A percentile compares a stretch with the other conserved stretches of the same genome.
These are phyloP conservation scores for Rhynchospora pubera DNA, from an alignment of 176 grass and related monocot species.

Conservation along the genomic window DNA sequence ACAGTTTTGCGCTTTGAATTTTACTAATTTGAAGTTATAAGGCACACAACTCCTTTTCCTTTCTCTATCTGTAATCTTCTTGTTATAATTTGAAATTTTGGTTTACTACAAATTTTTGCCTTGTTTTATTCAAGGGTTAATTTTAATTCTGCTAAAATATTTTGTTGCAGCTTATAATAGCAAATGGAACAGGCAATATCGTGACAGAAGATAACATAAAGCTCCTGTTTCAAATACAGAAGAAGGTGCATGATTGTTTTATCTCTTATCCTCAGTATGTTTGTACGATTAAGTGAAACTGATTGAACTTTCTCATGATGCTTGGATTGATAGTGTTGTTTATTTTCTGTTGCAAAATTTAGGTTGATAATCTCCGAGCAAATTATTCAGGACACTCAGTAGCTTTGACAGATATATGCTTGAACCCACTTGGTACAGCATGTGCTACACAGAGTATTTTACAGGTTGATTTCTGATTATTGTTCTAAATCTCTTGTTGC, in stretches of 20 bases:
- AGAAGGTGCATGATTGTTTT: conserved; percentile 53
- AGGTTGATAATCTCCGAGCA: conserved; percentile 77
- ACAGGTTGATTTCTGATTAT: conserved; percentile 53
- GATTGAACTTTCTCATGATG: not conserved
- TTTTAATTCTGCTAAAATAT: conserved; percentile 2
- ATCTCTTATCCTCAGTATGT: not conserved
- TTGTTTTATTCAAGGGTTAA: not conserved
- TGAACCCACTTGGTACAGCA: conserved; percentile 77
- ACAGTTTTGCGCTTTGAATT: not conserved
- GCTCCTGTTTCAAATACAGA: conserved; percentile 87
- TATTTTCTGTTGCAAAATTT: conserved; percentile 20
- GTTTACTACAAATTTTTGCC: not conserved
- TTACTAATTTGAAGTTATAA: conserved; percentile 11
- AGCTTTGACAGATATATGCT: conserved; percentile 75
- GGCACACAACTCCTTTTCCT: not conserved
- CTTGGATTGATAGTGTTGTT: not conserved
- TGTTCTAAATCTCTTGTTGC: not conserved
- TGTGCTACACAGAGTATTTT: conserved; percentile 98
- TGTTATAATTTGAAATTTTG: not conserved
- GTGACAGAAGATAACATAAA: conserved; percentile 82
- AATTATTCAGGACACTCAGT: conserved; percentile 84
- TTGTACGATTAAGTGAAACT: not conserved
- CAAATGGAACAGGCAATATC: conserved; percentile 47
- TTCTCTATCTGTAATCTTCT: not conserved
- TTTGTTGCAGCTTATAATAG: conserved; percentile 69